Evolutionary conservation across 331 rosid species (phyloP).

Genomic region (Quercus phellos): DNA sequence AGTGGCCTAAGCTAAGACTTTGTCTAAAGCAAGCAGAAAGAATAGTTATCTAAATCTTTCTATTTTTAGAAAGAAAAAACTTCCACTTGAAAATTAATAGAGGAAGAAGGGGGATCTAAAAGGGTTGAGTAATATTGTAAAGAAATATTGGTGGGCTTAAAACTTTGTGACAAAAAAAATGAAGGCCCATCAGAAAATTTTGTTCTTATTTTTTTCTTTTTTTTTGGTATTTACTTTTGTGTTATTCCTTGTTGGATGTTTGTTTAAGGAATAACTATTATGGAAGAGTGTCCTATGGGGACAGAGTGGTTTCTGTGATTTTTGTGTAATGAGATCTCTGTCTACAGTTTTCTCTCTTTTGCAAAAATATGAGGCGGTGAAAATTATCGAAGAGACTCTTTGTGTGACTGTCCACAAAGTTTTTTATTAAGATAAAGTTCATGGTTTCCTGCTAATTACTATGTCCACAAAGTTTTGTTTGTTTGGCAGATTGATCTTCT

Average conservation of each 20-base stretch:
- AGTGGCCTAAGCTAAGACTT: conserved; percentile 45
- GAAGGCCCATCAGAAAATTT: background rate
- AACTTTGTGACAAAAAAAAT: background rate
- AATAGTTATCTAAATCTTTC: background rate
- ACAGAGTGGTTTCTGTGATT: background rate
- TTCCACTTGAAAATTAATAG: background rate
- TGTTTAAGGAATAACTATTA: too few species aligned
- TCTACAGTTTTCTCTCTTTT: background rate
- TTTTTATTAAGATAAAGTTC: too few species aligned
- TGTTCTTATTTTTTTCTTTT: background rate
- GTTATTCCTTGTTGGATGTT: background rate
- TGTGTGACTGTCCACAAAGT: too few species aligned
- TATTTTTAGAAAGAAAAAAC: background rate
- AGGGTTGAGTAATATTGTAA: background rate
- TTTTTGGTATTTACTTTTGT: too few species aligned
- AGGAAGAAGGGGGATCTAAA: background rate
- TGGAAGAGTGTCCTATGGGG: background rate
- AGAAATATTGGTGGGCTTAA: background rate
- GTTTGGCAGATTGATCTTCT: too few species aligned
- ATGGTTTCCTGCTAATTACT: too few species aligned
- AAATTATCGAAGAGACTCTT: background rate
- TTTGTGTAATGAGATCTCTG: background rate
- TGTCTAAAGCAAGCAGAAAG: background rate
- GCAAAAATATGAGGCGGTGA: background rate
- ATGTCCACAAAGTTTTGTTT: too few species aligned